A percentile compares a stretch with the other conserved stretches of the same genome.
phyloP scores from a whole-genome alignment of 768 basidiomycete species.

The Fomitopsis serialis region DNA sequence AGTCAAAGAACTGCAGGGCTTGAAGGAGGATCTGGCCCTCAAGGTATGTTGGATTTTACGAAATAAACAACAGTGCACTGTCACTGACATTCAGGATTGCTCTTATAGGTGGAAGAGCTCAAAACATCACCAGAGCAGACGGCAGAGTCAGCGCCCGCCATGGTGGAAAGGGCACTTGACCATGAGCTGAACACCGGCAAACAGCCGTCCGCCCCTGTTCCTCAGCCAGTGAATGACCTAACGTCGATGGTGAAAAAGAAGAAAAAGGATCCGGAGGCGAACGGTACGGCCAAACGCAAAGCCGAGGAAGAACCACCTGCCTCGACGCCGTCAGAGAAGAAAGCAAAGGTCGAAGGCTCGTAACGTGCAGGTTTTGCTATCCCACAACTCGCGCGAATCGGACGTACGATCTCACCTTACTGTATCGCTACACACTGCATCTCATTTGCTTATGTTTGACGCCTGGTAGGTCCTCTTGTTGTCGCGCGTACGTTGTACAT shows the following conservation, averaged over 20 bases:
- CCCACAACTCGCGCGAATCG: too few relatives aligned
- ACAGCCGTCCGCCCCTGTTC: slow-evolving; percentile 27
- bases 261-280: slow-evolving; percentile 37
- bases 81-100: neutral
- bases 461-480: neutral
- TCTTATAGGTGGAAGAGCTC: slow-evolving; percentile 80
- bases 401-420: neutral
- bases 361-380: neutral
- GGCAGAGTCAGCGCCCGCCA: slow-evolving; percentile 55
- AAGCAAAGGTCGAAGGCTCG: slow-evolving; percentile 49
- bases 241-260: slow-evolving; percentile 90
- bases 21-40: slow-evolving; percentile 77
- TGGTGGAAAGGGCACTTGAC: slow-evolving; percentile 68
- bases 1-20: slow-evolving; percentile 68
- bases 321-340: slow-evolving; percentile 52
- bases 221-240: slow-evolving; percentile 64
- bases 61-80: neutral
- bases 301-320: slow-evolving; percentile 43
- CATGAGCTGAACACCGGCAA: slow-evolving; percentile 52
- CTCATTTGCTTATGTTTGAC: neutral
- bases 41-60: slow-evolving; percentile 49
- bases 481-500: neutral
- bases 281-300: slow-evolving; percentile 55
- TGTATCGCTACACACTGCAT: slow-evolving; percentile 11
- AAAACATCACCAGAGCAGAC: slow-evolving; percentile 72